Conservation (phyloP, 192 early-diverging fungal genomes). For the Globomyces pollinis-pini region DNA sequence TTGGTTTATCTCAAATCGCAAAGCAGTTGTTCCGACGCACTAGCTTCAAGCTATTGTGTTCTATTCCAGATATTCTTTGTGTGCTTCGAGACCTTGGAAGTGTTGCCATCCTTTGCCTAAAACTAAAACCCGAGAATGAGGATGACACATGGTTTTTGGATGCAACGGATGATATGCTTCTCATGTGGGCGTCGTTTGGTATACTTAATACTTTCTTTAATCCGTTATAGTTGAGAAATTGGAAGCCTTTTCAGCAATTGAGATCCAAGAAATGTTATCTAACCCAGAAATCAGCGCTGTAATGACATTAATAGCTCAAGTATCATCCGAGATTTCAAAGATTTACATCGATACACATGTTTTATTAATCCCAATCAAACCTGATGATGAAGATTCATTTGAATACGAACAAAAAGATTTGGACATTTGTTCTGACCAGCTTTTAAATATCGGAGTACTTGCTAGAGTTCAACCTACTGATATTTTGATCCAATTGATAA, state of each 20-base stretch:
- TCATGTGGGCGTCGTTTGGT: constrained; percentile 10
- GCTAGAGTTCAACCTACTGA: constrained; percentile 51
- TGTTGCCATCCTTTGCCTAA: constrained; percentile 46
- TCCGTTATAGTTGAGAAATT: constrained; percentile 32
- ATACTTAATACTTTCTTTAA: constrained; percentile 13
- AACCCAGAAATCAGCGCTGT: constrained; percentile 30
- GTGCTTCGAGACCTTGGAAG: constrained; percentile 51
- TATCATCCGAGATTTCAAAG: constrained; percentile 2
- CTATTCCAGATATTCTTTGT: constrained; percentile 42
- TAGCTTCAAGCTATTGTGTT: constrained; percentile 37
- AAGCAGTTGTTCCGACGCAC: constrained; percentile 47
- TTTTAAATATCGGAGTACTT: constrained; percentile 53
- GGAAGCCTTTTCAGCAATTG: neutral
- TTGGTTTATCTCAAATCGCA: constrained; percentile 47
- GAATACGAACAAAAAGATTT: constrained; percentile 3
- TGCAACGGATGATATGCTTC: constrained; percentile 2
- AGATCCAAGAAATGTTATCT: constrained; percentile 37
- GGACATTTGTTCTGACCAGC: constrained; percentile 60
- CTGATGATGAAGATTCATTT: constrained; percentile 4
- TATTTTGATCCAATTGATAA: constrained; percentile 39
- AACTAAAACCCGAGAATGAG: constrained; percentile 19
- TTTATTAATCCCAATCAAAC: neutral
- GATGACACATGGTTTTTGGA: constrained; percentile 26
- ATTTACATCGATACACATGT: constrained; percentile 4
- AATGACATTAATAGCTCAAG: neutral